Percentiles rank a stretch among this genome's conserved stretches.
These are phyloP conservation scores for Dactylellina parvicollis DNA, from an alignment of 2,329 filamentous ascomycete species.

Conservation along the genomic window DNA sequence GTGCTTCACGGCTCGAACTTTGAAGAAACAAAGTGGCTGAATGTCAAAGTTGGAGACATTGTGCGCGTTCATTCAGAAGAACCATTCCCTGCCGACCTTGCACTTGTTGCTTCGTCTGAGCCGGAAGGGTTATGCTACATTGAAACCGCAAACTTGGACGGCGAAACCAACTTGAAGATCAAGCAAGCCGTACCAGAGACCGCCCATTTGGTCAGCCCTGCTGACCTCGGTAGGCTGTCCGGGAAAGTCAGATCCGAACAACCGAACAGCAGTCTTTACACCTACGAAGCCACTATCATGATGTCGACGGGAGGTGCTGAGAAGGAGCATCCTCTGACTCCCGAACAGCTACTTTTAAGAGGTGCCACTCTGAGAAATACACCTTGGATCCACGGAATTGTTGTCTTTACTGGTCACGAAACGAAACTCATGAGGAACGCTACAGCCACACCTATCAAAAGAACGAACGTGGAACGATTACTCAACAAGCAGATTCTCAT, in stretches of 20 bases:
- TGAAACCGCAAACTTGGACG: constrained; percentile 96
- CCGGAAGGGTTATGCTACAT: constrained; percentile 98
- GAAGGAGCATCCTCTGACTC: constrained; percentile 87
- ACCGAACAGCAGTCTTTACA: constrained; percentile 97
- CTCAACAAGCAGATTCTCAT: constrained; percentile 93
- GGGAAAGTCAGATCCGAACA: constrained; percentile 93
- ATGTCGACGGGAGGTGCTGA: constrained; percentile 90
- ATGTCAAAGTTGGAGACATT: constrained; percentile 91
- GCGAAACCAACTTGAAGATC: constrained; percentile 98
- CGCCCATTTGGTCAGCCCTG: constrained; percentile 82
- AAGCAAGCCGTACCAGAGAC: constrained; percentile 98
- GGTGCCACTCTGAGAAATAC: constrained; percentile 95
- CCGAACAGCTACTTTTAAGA: constrained; percentile 90
- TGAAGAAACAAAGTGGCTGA: constrained; percentile 89
- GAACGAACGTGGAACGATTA: constrained; percentile 92
- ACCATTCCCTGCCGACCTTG: constrained; percentile 91
- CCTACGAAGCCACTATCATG: constrained; percentile 94
- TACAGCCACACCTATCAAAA: constrained; percentile 95
- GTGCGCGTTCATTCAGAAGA: constrained; percentile 93
- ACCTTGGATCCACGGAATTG: constrained; percentile 93
- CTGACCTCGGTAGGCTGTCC: constrained; percentile 83
- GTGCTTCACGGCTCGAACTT: constrained; percentile 86
- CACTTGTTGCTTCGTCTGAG: constrained; percentile 91
- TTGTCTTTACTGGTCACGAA: constrained; percentile 97
- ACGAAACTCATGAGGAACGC: constrained; percentile 99